Percentiles rank a stretch among this genome's conserved stretches.
Conservation (phyloP, 352 stramenopile genomes). For the Globisporangium emineosum region DNA sequence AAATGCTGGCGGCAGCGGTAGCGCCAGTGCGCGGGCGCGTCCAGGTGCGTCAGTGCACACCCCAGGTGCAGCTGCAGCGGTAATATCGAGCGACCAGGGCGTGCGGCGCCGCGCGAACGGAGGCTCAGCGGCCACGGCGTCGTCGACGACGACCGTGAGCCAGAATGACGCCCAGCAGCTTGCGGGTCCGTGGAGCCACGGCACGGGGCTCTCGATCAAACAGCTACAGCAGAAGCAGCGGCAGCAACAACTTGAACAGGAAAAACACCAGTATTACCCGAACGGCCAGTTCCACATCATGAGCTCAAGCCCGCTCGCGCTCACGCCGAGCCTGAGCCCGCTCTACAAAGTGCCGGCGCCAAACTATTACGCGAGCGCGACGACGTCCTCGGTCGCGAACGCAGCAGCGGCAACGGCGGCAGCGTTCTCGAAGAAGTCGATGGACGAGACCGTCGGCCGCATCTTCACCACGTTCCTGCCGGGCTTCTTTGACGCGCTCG, state of each 20-base stretch:
- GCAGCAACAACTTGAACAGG: not conserved
- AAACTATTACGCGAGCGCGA: slow-evolving; percentile 13
- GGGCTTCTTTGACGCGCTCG: slow-evolving; percentile 56
- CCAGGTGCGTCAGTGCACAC: not conserved
- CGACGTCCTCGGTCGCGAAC: slow-evolving; percentile 20
- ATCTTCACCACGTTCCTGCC: slow-evolving; percentile 54
- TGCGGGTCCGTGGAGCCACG: slow-evolving; percentile 17
- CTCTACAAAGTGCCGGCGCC: slow-evolving; percentile 34
- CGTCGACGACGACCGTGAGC: not conserved
- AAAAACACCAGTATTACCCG: slow-evolving; percentile 27
- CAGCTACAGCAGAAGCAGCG: slow-evolving; percentile 1
- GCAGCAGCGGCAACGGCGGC: slow-evolving; percentile 13
- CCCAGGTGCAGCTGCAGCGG: not conserved
- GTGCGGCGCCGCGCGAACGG: slow-evolving; percentile 2
- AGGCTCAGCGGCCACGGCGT: not conserved
- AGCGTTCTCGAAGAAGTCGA: slow-evolving; percentile 8
- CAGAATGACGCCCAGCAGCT: not conserved
- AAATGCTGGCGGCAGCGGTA: slow-evolving; percentile 3
- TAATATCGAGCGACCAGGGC: slow-evolving; percentile 12
- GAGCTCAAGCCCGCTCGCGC: slow-evolving; percentile 34
- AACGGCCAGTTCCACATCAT: slow-evolving; percentile 32
- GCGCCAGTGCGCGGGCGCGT: not conserved
- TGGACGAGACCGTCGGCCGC: slow-evolving; percentile 46
- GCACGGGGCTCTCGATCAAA: not conserved
- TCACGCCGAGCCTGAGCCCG: slow-evolving; percentile 42